Base-by-base conservation (phyloP, 768 basidiomycete genomes). In the Trametes meyenii region DNA sequence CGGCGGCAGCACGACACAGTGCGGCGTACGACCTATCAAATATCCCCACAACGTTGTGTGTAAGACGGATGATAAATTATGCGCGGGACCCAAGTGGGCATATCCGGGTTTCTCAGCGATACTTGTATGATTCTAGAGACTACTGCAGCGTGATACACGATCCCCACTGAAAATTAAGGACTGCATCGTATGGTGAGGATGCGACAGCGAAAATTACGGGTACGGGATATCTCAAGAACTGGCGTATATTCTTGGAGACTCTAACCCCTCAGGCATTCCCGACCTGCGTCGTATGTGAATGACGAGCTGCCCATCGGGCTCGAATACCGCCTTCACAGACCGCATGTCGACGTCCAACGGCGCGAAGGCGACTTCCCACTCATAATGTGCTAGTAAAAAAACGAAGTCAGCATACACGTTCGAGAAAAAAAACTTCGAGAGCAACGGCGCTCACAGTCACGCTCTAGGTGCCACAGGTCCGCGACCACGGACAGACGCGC, bases 381-480 rank as follows among this genome's bases (percentile, higher is more conserved):
- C 85, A 63, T 82, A 85, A 66, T 85, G 85, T 65, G 81, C 85
- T 87, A 58, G 16, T 55, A 16, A 19, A 17, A 44, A 12, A 0
- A n/a, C n/a, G 6, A 2, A 8, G 23, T 55, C n/a, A 62, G 55
- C 44, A 35, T 50, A 19, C 19, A 14, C 17, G 13, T 1, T n/a
- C 50, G 61, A 29, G 2, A 35, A 4, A 12, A 3, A 11, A 4
- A 12, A 3, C 2, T 14, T 38, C 4, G n/a, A 11, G 6, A 12
- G n/a, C 11, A 35, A 26, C 24, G 29, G 5, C 13, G 79, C 85
- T 77, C 74, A 86, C 85, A 85, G 61, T 85, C 82, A 51, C 66
- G 71, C 69, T 86, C 85, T 72, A 79, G 77, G 69, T 85, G 80
- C 84, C 85, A 87, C 45, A 83, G 83, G 69, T 86, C 84, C 21